Conservation (phyloP, 805 yeast species). For the Wilhelminamyces savonicus region DNA sequence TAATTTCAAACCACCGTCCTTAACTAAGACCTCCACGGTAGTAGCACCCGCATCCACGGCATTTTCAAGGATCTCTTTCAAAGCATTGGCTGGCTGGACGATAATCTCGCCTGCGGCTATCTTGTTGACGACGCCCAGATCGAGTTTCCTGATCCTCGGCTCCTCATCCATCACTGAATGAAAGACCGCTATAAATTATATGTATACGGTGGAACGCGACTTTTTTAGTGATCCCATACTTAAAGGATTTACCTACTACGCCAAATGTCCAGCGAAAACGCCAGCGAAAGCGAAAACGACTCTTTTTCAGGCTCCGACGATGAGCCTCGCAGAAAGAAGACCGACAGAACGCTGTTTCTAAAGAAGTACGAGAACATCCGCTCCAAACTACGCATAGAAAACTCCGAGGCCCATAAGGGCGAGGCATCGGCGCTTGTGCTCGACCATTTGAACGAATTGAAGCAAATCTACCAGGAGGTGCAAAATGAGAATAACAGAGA, state of each 20-base stretch:
- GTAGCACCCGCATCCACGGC: constrained; percentile 82
- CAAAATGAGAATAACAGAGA: constrained; percentile 28
- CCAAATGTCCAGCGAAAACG: too few relatives aligned
- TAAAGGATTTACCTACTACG: too few relatives aligned
- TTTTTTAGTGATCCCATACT: too few relatives aligned
- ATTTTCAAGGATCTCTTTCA: constrained; percentile 90
- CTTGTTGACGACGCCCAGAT: constrained; percentile 68
- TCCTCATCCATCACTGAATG: neutral
- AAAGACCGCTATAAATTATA: too few relatives aligned
- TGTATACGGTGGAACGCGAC: too few relatives aligned
- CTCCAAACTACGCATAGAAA: constrained; percentile 22
- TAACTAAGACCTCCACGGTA: constrained; percentile 68
- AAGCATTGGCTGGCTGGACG: constrained; percentile 87
- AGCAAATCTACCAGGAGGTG: constrained; percentile 39
- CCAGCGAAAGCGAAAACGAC: too few relatives aligned
- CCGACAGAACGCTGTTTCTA: constrained; percentile 7
- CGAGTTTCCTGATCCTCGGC: constrained; percentile 39
- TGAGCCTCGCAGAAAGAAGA: too few relatives aligned
- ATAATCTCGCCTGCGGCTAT: constrained; percentile 98
- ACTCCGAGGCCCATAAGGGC: constrained; percentile 50
- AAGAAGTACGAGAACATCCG: constrained; percentile 23
- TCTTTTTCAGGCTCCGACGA: too few relatives aligned
- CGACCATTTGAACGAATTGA: constrained; percentile 38
- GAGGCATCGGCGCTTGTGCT: constrained; percentile 49
- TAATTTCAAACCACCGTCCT: constrained; percentile 86